Percentiles rank a stretch among this genome's conserved stretches.
These are phyloP conservation scores for Plectosphaerella plurivora DNA, from an alignment of 2,329 filamentous ascomycete genomes.

Conservation along the genomic window DNA sequence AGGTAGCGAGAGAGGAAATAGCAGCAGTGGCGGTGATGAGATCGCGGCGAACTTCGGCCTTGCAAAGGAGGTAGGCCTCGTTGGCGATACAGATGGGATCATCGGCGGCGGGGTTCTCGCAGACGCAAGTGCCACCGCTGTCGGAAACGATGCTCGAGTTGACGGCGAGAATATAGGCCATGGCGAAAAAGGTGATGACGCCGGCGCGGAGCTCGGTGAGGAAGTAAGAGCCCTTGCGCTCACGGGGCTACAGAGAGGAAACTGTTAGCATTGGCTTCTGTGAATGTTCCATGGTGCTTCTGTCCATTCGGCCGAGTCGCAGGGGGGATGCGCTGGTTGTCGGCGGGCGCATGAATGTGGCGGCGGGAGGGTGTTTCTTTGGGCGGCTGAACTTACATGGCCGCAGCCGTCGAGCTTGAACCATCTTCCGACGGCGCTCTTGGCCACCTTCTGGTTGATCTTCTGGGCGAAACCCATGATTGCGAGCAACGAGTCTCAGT, in stretches of 20 bases:
- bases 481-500: too few species aligned
- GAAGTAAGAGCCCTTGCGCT: slow-evolving; percentile 72
- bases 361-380: neutral
- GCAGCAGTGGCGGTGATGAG: slow-evolving; percentile 81
- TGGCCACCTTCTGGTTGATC: slow-evolving; percentile 55
- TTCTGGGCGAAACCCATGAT: slow-evolving; percentile 46
- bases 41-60: slow-evolving; percentile 65
- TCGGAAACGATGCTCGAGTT: slow-evolving; percentile 54
- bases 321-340: neutral
- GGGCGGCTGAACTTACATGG: slow-evolving; percentile 55
- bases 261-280: slow-evolving; percentile 1
- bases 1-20: slow-evolving; percentile 73
- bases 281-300: neutral
- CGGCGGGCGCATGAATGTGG: neutral
- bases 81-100: slow-evolving; percentile 50
- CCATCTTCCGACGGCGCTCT: slow-evolving; percentile 62
- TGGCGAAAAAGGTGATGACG: slow-evolving; percentile 72
- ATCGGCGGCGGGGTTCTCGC: slow-evolving; percentile 41
- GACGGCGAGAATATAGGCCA: slow-evolving; percentile 51
- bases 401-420: slow-evolving; percentile 80
- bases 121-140: slow-evolving; percentile 72
- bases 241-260: slow-evolving; percentile 48
- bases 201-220: slow-evolving; percentile 82
- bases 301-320: neutral
- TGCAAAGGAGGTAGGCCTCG: slow-evolving; percentile 59